Conservation (phyloP, 352 stramenopile genomes). For the Nothophytophthora sp. region DNA sequence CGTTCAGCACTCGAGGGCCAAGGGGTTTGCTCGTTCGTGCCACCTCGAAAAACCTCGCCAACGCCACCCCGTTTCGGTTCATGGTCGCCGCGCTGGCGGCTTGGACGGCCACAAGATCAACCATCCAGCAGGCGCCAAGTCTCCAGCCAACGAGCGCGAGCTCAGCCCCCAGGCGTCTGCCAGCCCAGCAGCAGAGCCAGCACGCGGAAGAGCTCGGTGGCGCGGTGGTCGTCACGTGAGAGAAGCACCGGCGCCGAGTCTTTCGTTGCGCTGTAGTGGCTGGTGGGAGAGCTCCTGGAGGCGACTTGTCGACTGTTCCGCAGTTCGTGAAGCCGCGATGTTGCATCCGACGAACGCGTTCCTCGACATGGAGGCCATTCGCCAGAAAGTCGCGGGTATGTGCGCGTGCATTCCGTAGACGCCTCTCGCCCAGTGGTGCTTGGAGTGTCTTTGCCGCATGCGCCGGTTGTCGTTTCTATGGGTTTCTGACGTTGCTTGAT, state of each 20-base stretch:
- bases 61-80: too few relatives aligned
- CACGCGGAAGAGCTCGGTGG: too few relatives aligned
- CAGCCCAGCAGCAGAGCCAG: slow-evolving; percentile 13
- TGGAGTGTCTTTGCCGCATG: slow-evolving; percentile 1
- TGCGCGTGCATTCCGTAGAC: too few relatives aligned
- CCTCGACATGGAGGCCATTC: slow-evolving; percentile 54
- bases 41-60: too few relatives aligned
- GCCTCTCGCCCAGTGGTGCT: too few relatives aligned
- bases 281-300: slow-evolving; percentile 14
- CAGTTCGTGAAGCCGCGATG: slow-evolving; percentile 19
- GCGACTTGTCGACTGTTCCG: slow-evolving; percentile 5
- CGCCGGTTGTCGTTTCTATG: slow-evolving; percentile 19
- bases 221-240: too few relatives aligned
- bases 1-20: slow-evolving; percentile 5
- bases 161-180: slow-evolving; percentile 26
- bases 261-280: background rate
- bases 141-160: slow-evolving; percentile 21
- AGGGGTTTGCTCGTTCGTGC: too few relatives aligned
- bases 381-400: slow-evolving; percentile 53
- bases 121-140: slow-evolving; percentile 12
- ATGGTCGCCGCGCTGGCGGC: slow-evolving; percentile 1
- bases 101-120: slow-evolving; percentile 11
- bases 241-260: too few relatives aligned
- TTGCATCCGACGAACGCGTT: slow-evolving; percentile 64
- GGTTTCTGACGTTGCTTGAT: slow-evolving; percentile 18